Conservation (phyloP, 1,284 basidiomycete species). For the Phylloporus gajari region DNA sequence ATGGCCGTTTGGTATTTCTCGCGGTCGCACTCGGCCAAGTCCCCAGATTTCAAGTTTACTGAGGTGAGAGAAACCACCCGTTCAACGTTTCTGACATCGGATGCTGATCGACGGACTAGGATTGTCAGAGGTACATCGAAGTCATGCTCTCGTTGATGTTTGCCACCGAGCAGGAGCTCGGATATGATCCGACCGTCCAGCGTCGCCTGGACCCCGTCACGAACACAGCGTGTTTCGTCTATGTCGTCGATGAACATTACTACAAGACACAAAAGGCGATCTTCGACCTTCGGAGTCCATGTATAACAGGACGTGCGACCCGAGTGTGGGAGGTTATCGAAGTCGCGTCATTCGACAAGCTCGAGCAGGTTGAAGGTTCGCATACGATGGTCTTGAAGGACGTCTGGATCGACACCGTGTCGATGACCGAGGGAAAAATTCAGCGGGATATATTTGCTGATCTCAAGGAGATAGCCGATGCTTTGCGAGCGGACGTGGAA, state of each 20-base stretch:
- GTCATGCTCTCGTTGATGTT: constrained; percentile 1
- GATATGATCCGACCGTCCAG: not conserved
- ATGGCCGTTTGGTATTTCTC: not conserved
- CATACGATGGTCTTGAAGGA: not conserved
- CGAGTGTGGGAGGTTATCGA: not conserved
- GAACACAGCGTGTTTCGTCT: not conserved
- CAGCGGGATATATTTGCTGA: not conserved
- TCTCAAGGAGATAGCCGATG: not conserved
- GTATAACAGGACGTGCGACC: not conserved
- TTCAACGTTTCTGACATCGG: not conserved
- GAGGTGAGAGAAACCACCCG: not conserved
- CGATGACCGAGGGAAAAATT: not conserved
- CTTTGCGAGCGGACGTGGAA: not conserved
- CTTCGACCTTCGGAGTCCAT: not conserved
- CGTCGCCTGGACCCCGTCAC: not conserved
- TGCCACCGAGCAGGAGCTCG: not conserved
- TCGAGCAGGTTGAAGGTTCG: not conserved
- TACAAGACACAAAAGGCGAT: not conserved
- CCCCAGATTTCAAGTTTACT: not conserved
- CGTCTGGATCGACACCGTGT: not conserved
- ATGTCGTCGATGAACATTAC: not conserved
- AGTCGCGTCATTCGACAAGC: not conserved
- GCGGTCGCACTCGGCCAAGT: not conserved
- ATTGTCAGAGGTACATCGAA: not conserved
- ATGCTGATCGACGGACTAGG: not conserved